A percentile compares a stretch with the other conserved stretches of the same genome.
Evolutionary conservation across 2,329 filamentous ascomycete genomes (phyloP).

Genomic region (Aureobasidium leucospermi): DNA sequence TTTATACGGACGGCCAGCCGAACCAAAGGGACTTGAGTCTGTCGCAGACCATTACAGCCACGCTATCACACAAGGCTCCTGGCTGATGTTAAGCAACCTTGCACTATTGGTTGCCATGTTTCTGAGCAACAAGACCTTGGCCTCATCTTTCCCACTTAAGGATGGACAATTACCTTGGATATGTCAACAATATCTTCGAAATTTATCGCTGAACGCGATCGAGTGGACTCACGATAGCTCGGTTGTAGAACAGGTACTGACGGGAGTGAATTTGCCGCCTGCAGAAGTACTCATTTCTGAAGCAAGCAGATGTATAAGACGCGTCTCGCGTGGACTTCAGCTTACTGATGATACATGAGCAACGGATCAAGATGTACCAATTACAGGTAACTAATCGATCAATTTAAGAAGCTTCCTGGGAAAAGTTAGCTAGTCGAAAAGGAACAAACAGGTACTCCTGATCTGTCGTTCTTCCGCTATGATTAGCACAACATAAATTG

Average conservation of each 20-base stretch:
- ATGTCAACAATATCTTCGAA: conserved; percentile 10
- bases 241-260: not conserved
- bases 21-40: not conserved
- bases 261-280: not conserved
- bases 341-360: not conserved
- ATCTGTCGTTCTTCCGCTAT: too few relatives aligned
- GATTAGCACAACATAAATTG: too few relatives aligned
- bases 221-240: not conserved
- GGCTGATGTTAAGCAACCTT: conserved; percentile 9
- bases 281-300: not conserved
- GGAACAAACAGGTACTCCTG: too few relatives aligned
- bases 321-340: not conserved
- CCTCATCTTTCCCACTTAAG: not conserved
- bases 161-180: not conserved
- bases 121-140: not conserved
- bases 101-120: not conserved
- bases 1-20: not conserved
- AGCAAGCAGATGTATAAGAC: not conserved
- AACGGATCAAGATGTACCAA: not conserved
- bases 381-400: too few relatives aligned
- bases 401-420: too few relatives aligned
- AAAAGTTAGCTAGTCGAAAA: too few relatives aligned
- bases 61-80: not conserved
- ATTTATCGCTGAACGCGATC: not conserved
- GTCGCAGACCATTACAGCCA: not conserved